Evolutionary conservation across 2,329 filamentous ascomycete species (phyloP).

Genomic region (Stemphylium vesicarium): DNA sequence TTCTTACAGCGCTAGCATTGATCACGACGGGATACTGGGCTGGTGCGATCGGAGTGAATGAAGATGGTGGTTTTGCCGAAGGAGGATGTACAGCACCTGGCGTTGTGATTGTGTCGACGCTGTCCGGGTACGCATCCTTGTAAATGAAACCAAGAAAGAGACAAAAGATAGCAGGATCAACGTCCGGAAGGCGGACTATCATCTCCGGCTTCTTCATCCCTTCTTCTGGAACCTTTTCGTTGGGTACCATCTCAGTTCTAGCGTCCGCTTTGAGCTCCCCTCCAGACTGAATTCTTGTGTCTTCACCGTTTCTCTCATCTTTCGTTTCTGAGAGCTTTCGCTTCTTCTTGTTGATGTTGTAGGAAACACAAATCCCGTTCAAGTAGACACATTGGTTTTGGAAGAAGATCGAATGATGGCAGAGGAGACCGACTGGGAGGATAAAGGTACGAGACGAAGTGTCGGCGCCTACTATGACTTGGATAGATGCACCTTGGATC

Average conservation of each 20-base stretch:
- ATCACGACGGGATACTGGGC: background rate
- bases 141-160: conserved; percentile 34
- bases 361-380: background rate
- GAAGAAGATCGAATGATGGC: conserved; percentile 16
- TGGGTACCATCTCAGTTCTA: background rate
- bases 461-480: conserved; percentile 8
- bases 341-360: conserved; percentile 19
- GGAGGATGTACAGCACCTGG: background rate
- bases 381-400: conserved; percentile 4
- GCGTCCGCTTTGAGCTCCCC: background rate
- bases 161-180: conserved; percentile 22
- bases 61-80: no score
- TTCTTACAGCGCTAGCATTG: background rate
- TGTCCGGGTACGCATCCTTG: conserved; percentile 20
- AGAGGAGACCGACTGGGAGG: conserved; percentile 17
- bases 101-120: conserved; percentile 6
- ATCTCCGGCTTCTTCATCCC: background rate
- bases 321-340: conserved; percentile 8
- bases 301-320: background rate
- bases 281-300: no score
- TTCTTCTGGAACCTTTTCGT: background rate
- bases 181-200: conserved; percentile 5
- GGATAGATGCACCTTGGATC: conserved; percentile 15
- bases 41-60: no score
- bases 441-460: conserved; percentile 3